Conservation (phyloP, 2,329 filamentous ascomycete genomes). For the Fulvia fulva region DNA sequence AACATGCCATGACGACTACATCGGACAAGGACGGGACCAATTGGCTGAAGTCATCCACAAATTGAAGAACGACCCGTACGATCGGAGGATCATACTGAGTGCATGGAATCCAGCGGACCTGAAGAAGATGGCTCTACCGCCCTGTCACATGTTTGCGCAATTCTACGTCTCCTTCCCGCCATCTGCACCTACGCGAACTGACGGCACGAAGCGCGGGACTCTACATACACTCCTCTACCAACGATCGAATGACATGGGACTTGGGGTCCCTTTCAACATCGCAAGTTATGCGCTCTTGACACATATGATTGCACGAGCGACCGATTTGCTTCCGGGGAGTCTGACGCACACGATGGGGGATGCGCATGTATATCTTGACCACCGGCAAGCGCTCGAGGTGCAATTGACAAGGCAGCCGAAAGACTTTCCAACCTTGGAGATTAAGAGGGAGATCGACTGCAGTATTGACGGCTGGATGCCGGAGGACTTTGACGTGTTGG, state of each 20-base stretch:
- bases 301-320: slow-evolving; percentile 89
- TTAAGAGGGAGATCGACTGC: slow-evolving; percentile 63
- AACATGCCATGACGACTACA: slow-evolving; percentile 75
- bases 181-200: slow-evolving; percentile 23
- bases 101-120: slow-evolving; percentile 93
- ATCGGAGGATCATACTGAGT: slow-evolving; percentile 81
- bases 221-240: slow-evolving; percentile 91
- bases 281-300: slow-evolving; percentile 89
- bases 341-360: slow-evolving; percentile 97
- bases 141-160: slow-evolving; percentile 96
- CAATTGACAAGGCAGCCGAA: slow-evolving; percentile 78
- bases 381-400: slow-evolving; percentile 77
- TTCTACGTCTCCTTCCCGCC: slow-evolving; percentile 80
- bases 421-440: slow-evolving; percentile 74
- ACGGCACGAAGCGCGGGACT: slow-evolving; percentile 54
- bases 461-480: slow-evolving; percentile 86
- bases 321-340: slow-evolving; percentile 76
- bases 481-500: slow-evolving; percentile 82
- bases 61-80: slow-evolving; percentile 76
- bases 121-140: slow-evolving; percentile 83
- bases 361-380: slow-evolving; percentile 93
- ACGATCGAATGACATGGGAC: slow-evolving; percentile 91
- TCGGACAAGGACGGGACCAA: slow-evolving; percentile 87
- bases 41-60: slow-evolving; percentile 86
- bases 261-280: slow-evolving; percentile 97